phyloP scores from a whole-genome alignment of 768 basidiomycete species.

The Suillus fuscotomentosus region DNA sequence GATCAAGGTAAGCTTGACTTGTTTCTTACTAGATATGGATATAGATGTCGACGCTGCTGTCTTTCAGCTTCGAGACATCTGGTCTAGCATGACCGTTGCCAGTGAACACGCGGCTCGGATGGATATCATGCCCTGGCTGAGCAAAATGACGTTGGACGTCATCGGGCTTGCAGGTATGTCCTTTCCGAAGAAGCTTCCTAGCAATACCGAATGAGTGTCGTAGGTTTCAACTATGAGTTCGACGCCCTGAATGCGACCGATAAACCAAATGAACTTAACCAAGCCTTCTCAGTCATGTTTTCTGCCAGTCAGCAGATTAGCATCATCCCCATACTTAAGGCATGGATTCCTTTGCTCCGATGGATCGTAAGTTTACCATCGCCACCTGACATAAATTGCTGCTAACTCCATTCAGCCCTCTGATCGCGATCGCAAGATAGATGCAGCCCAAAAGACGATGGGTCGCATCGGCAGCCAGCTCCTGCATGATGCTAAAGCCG shows the following conservation, averaged over 20 bases:
- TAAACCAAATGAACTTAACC: slow-evolving; percentile 29
- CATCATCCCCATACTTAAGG: slow-evolving; percentile 32
- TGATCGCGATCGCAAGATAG: slow-evolving; percentile 13
- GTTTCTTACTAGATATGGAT: slow-evolving; percentile 8
- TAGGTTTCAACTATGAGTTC: slow-evolving; percentile 41
- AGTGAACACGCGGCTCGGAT: slow-evolving; percentile 17
- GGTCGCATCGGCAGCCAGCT: slow-evolving; percentile 49
- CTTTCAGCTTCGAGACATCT: slow-evolving; percentile 49
- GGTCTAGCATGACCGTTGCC: slow-evolving; percentile 34
- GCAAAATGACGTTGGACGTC: slow-evolving; percentile 38
- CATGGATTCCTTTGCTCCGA: slow-evolving; percentile 35
- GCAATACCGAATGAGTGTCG: not conserved
- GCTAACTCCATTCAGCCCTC: slow-evolving; percentile 19
- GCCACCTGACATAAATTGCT: not conserved
- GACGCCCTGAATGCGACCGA: slow-evolving; percentile 25
- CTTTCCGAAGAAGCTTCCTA: not conserved
- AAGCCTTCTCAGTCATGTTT: slow-evolving; percentile 34
- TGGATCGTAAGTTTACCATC: slow-evolving; percentile 32
- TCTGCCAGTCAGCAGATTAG: slow-evolving; percentile 8
- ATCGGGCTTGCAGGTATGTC: slow-evolving; percentile 39
- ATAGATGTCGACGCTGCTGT: not conserved
- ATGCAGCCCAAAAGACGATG: slow-evolving; percentile 41
- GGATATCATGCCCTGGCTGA: slow-evolving; percentile 34
- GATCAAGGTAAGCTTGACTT: slow-evolving; percentile 34
- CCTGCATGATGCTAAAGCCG: slow-evolving; percentile 47